phyloP scores from a whole-genome alignment of 106 monocot genomes.

The Acanthochlamys bracteata region DNA sequence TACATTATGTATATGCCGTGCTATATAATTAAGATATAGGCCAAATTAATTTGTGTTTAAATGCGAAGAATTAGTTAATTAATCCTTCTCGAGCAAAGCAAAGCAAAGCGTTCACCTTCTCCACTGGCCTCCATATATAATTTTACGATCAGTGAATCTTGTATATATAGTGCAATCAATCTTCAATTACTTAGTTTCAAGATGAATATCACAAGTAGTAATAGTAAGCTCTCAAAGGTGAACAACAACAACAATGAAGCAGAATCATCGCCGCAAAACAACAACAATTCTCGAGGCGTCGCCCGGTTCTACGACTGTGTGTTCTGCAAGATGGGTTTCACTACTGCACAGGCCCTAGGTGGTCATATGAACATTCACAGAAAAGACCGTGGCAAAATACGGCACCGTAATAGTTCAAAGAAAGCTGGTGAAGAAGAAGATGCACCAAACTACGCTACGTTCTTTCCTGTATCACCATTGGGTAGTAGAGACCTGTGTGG shows the following conservation, averaged over 20 bases:
- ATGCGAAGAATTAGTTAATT: too few relatives aligned
- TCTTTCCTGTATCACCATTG: not conserved
- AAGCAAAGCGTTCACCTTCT: too few relatives aligned
- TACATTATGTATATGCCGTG: too few relatives aligned
- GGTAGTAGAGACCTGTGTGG: not conserved
- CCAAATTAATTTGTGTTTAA: too few relatives aligned
- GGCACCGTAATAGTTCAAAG: not conserved
- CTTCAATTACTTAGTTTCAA: too few relatives aligned
- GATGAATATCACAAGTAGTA: too few relatives aligned
- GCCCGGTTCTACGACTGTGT: constrained; percentile 34
- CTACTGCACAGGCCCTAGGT: constrained; percentile 54
- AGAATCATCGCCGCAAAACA: not conserved
- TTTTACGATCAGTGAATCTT: too few relatives aligned
- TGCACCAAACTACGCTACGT: not conserved
- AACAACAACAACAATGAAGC: not conserved
- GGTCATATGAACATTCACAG: constrained; percentile 75
- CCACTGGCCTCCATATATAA: too few relatives aligned
- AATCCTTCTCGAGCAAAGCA: too few relatives aligned
- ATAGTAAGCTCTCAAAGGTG: not conserved
- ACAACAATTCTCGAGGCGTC: not conserved
- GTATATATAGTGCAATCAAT: too few relatives aligned
- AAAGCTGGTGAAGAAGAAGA: not conserved
- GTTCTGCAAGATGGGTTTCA: constrained; percentile 63
- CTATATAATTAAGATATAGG: too few relatives aligned
- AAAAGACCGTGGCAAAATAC: constrained; percentile 23